Evolutionary conservation across 2,329 filamentous ascomycete species (phyloP).

Genomic region (Talaromyces sp.): DNA sequence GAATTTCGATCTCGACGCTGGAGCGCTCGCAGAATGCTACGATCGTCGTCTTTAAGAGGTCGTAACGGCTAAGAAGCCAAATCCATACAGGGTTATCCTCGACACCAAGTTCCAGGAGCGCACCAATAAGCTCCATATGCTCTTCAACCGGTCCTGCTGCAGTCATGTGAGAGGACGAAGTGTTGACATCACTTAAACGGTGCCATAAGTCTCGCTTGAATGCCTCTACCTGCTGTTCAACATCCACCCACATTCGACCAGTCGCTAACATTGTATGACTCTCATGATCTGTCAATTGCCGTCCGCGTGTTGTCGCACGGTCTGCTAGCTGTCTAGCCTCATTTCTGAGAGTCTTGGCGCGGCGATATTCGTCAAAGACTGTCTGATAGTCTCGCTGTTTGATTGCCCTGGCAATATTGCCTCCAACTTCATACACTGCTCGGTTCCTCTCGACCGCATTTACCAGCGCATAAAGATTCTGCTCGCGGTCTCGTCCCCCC

Average conservation of each 20-base stretch:
- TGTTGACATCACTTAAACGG: slow-evolving; percentile 67
- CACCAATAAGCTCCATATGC: slow-evolving; percentile 84
- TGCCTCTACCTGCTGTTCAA: slow-evolving; percentile 76
- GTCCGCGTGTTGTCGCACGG: slow-evolving; percentile 48
- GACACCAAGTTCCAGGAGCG: slow-evolving; percentile 89
- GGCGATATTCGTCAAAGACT: slow-evolving; percentile 80
- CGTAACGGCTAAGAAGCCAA: slow-evolving; percentile 87
- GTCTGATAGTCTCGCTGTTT: slow-evolving; percentile 87
- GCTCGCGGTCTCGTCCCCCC: slow-evolving; percentile 86
- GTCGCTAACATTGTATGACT: slow-evolving; percentile 84
- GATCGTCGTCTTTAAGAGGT: slow-evolving; percentile 84
- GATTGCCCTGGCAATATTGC: slow-evolving; percentile 75
- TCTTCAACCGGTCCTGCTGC: slow-evolving; percentile 63
- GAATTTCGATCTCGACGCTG: slow-evolving; percentile 86
- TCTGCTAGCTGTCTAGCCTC: slow-evolving; percentile 70
- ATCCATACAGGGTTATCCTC: slow-evolving; percentile 96
- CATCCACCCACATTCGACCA: slow-evolving; percentile 91
- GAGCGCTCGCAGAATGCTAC: slow-evolving; percentile 76
- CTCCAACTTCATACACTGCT: slow-evolving; percentile 76
- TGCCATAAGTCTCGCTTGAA: slow-evolving; percentile 93
- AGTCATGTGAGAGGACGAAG: slow-evolving; percentile 51
- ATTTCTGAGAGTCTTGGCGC: slow-evolving; percentile 76
- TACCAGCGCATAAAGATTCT: slow-evolving; percentile 74
- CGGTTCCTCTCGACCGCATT: slow-evolving; percentile 74
- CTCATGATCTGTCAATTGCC: slow-evolving; percentile 69